Conservation (phyloP, 129 eudicot genomes). For the Ambrosia artemisiifolia region DNA sequence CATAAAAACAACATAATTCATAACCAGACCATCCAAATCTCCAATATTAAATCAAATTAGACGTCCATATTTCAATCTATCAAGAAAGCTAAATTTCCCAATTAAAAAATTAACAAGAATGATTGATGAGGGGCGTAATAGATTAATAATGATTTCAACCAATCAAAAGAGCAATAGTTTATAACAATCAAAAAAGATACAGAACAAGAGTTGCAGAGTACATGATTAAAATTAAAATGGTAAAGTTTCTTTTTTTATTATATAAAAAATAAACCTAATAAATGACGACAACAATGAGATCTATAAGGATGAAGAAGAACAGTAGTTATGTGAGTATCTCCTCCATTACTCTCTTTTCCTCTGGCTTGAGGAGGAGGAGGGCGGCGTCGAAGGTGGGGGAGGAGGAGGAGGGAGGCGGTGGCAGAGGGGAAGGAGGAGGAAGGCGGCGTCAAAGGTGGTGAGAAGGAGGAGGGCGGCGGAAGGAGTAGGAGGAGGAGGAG, state of each 20-base stretch:
- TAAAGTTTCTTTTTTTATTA: neutral
- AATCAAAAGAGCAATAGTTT: conserved; percentile 15
- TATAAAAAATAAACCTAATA: conserved; percentile 62
- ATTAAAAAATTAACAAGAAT: neutral
- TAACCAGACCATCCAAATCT: neutral
- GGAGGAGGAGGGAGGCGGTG: too few relatives aligned
- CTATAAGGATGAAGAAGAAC: conserved; percentile 77
- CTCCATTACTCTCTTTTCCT: conserved; percentile 39
- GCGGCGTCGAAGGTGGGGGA: too few relatives aligned
- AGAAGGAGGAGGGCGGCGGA: too few relatives aligned
- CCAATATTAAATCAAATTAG: neutral
- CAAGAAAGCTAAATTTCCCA: conserved; percentile 25
- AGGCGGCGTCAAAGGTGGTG: too few relatives aligned
- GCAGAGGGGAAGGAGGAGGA: too few relatives aligned
- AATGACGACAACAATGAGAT: conserved; percentile 70
- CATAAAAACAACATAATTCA: neutral
- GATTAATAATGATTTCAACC: neutral
- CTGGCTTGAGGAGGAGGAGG: too few relatives aligned
- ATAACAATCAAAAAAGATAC: conserved; percentile 1
- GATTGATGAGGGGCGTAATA: conserved; percentile 6
- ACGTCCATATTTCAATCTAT: neutral
- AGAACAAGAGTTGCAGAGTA: conserved; percentile 14
- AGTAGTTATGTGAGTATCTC: conserved; percentile 64
- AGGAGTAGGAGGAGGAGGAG: too few relatives aligned
- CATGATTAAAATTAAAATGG: neutral